A percentile compares a stretch with the other conserved stretches of the same genome.
Evolutionary conservation across 441 rosid species (phyloP).

Genomic region (Dalechampia spathulata): DNA sequence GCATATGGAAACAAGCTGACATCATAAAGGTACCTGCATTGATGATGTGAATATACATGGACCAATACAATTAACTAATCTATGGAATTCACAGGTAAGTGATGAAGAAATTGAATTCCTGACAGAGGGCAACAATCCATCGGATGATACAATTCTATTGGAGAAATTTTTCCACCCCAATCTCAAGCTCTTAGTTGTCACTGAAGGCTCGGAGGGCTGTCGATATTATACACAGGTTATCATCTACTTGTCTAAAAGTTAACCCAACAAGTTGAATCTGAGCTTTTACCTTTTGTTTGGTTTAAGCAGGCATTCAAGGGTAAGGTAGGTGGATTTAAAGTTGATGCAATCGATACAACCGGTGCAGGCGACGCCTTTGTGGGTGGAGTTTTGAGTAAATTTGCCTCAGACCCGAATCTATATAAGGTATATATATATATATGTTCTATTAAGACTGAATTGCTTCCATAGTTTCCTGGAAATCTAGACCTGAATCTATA

Average conservation of each 20-base stretch:
- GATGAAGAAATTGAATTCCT: constrained; percentile 68
- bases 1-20: constrained; percentile 78
- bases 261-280: too few species aligned
- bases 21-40: constrained; percentile 48
- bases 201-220: constrained; percentile 66
- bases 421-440: constrained; percentile 15
- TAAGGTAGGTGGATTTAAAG: constrained; percentile 51
- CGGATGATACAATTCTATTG: constrained; percentile 39
- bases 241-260: not conserved
- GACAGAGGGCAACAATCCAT: constrained; percentile 38
- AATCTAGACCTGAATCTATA: too few species aligned
- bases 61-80: too few species aligned
- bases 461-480: not conserved
- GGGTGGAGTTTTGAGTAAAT: constrained; percentile 50
- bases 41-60: too few species aligned
- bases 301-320: constrained; percentile 56
- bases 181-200: constrained; percentile 60
- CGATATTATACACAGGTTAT: constrained; percentile 74
- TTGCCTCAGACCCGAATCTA: constrained; percentile 44
- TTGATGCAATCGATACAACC: constrained; percentile 57
- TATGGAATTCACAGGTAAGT: constrained; percentile 30
- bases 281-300: not conserved
- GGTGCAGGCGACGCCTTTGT: constrained; percentile 87
- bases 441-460: too few species aligned
- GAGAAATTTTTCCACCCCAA: constrained; percentile 51